Evolutionary conservation across 192 early-diverging fungal genomes (phyloP).

Genomic region (Coemansia javaensis): DNA sequence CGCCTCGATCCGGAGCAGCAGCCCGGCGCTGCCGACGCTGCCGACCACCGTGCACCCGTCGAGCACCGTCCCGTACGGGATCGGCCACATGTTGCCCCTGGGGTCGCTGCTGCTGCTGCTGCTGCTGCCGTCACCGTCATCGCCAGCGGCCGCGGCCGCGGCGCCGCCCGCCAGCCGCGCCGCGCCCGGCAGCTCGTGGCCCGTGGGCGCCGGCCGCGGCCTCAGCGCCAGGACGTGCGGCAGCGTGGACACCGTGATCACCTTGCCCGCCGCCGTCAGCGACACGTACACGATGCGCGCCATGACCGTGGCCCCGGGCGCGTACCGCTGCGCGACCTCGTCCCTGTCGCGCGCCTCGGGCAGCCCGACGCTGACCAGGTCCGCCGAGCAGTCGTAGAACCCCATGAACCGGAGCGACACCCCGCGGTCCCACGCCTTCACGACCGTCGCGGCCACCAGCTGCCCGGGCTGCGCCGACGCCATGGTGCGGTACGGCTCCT

Average conservation of each 20-base stretch:
- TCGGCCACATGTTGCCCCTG: conserved; percentile 40
- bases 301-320: conserved; percentile 57
- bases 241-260: conserved; percentile 54
- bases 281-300: conserved; percentile 74
- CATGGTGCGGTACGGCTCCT: conserved; percentile 59
- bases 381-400: conserved; percentile 67
- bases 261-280: conserved; percentile 59
- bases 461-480: conserved; percentile 80
- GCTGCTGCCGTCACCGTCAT: neutral
- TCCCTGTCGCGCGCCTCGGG: conserved; percentile 51
- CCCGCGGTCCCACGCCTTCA: conserved; percentile 60
- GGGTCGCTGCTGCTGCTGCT: conserved; percentile 3
- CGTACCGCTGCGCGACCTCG: conserved; percentile 55
- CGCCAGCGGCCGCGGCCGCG: conserved; percentile 1
- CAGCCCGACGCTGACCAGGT: conserved; percentile 51
- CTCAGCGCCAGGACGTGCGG: conserved; percentile 56
- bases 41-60: conserved; percentile 60
- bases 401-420: conserved; percentile 72
- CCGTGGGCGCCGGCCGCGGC: conserved; percentile 34
- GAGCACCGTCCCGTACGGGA: conserved; percentile 69
- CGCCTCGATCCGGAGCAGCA: conserved; percentile 56
- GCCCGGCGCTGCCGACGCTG: conserved; percentile 58
- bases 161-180: conserved; percentile 28
- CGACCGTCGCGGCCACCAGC: conserved; percentile 62
- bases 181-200: conserved; percentile 32